These are phyloP conservation scores for Debaryomyces maramus DNA, from an alignment of 805 yeast species.

Conservation along the genomic window DNA sequence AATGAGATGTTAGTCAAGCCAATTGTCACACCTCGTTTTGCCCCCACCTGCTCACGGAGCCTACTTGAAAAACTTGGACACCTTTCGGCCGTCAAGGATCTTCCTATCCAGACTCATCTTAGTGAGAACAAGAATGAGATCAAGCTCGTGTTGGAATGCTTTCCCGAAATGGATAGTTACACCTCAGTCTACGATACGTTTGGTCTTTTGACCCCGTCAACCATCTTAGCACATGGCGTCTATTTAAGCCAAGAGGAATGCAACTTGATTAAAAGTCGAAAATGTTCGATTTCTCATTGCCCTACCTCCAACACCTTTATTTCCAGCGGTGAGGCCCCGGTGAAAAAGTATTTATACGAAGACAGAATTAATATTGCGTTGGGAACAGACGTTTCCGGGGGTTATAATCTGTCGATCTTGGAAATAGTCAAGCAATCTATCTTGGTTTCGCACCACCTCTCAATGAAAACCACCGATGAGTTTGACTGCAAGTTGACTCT, in stretches of 20 bases:
- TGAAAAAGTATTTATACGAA: constrained; percentile 61
- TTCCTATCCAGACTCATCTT: constrained; percentile 89
- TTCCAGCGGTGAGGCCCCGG: constrained; percentile 87
- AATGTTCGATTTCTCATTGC: constrained; percentile 85
- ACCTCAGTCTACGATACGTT: constrained; percentile 74
- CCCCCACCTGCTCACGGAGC: constrained; percentile 76
- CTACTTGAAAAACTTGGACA: constrained; percentile 65
- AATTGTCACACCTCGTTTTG: constrained; percentile 89
- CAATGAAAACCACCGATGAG: constrained; percentile 38
- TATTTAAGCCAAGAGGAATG: constrained; percentile 71
- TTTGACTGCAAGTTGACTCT: constrained; percentile 54
- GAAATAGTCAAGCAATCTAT: constrained; percentile 34
- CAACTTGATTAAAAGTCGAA: constrained; percentile 49
- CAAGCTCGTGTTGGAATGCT: constrained; percentile 65
- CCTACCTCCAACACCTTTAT: constrained; percentile 88
- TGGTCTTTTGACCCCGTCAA: constrained; percentile 58
- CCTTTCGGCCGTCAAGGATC: constrained; percentile 43
- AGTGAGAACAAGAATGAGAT: constrained; percentile 79
- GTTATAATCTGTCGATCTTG: constrained; percentile 41
- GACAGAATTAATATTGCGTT: constrained; percentile 73
- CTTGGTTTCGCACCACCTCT: constrained; percentile 41
- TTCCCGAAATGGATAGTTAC: constrained; percentile 69
- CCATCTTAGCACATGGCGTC: constrained; percentile 88
- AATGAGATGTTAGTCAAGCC: constrained; percentile 59
- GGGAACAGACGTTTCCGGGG: constrained; percentile 46